These are phyloP conservation scores for Cenchrus fungigraminus DNA, from an alignment of 176 grass and related monocot genomes.

Conservation along the genomic window DNA sequence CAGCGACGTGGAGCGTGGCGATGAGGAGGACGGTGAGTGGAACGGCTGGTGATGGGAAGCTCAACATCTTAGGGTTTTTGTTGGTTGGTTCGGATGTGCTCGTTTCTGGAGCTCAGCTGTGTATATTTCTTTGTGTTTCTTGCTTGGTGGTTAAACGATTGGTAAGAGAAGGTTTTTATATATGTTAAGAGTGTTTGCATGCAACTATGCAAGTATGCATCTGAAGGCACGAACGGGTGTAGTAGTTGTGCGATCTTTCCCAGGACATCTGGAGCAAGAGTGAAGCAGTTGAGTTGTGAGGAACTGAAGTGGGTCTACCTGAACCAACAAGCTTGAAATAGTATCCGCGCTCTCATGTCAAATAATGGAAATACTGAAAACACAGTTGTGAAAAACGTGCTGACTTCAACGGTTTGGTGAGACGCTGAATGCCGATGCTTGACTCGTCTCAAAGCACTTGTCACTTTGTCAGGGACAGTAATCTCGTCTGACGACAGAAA, in stretches of 20 bases:
- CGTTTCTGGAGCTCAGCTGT: conserved; percentile 5
- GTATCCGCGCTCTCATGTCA: neutral
- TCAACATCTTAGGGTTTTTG: conserved; percentile 39
- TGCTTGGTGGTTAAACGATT: conserved; percentile 16
- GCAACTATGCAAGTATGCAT: conserved; percentile 14
- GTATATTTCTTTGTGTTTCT: conserved; percentile 1
- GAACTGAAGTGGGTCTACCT: conserved; percentile 52
- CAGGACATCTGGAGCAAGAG: conserved; percentile 13
- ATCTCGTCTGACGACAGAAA: neutral
- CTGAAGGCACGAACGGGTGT: conserved; percentile 40
- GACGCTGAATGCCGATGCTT: neutral
- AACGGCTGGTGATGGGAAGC: neutral
- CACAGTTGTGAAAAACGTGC: neutral
- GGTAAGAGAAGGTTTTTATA: conserved; percentile 26
- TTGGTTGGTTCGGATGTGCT: conserved; percentile 16
- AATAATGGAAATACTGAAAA: neutral
- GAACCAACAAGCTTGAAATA: conserved; percentile 43
- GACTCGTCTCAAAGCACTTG: neutral
- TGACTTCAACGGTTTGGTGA: neutral
- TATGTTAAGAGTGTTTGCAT: conserved; percentile 31
- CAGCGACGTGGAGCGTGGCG: conserved; percentile 27
- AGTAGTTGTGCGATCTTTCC: conserved; percentile 46
- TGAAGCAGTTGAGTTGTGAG: conserved; percentile 39
- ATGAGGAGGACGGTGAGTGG: conserved; percentile 41
- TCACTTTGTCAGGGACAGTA: neutral